Percentiles rank a stretch among this genome's conserved stretches.
phyloP scores from a whole-genome alignment of 495 filamentous ascomycete genomes.

The Oidiodendron maius region DNA sequence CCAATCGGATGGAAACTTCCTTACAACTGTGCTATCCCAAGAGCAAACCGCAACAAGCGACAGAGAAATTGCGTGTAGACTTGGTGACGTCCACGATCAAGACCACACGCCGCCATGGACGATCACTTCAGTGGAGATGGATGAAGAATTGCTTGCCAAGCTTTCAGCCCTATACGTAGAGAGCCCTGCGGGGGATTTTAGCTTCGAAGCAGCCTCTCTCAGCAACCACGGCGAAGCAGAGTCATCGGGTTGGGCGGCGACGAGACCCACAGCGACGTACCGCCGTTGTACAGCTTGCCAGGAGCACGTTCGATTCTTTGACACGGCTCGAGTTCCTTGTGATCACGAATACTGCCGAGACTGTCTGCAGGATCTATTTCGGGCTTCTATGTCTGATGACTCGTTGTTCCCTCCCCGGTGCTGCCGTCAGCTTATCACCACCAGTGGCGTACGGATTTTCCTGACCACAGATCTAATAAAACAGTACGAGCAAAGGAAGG shows the following conservation, averaged over 20 bases:
- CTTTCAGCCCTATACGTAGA: conserved; percentile 19
- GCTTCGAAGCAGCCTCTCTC: neutral
- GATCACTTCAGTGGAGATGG: conserved; percentile 5
- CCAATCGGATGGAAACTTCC: conserved; percentile 22
- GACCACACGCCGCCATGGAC: conserved; percentile 1
- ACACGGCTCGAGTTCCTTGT: conserved; percentile 13
- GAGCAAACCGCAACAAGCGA: conserved; percentile 21
- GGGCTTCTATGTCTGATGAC: conserved; percentile 14
- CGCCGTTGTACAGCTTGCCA: conserved; percentile 13
- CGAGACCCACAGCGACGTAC: neutral
- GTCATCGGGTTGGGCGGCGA: conserved; percentile 10
- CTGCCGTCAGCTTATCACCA: conserved; percentile 10
- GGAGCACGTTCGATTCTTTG: conserved; percentile 8
- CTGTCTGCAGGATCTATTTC: conserved; percentile 15
- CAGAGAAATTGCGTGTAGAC: conserved; percentile 14
- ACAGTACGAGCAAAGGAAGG: conserved; percentile 19
- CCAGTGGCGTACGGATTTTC: conserved; percentile 10
- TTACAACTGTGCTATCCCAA: conserved; percentile 15
- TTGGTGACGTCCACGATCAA: conserved; percentile 7
- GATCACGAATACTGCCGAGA: conserved; percentile 16
- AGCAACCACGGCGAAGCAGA: conserved; percentile 7
- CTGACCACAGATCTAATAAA: conserved; percentile 10
- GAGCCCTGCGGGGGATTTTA: neutral
- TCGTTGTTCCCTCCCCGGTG: conserved; percentile 16
- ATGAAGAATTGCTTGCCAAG: conserved; percentile 18